Conservation (phyloP, 805 yeast genomes). For the Saturnispora serradocipensis region DNA sequence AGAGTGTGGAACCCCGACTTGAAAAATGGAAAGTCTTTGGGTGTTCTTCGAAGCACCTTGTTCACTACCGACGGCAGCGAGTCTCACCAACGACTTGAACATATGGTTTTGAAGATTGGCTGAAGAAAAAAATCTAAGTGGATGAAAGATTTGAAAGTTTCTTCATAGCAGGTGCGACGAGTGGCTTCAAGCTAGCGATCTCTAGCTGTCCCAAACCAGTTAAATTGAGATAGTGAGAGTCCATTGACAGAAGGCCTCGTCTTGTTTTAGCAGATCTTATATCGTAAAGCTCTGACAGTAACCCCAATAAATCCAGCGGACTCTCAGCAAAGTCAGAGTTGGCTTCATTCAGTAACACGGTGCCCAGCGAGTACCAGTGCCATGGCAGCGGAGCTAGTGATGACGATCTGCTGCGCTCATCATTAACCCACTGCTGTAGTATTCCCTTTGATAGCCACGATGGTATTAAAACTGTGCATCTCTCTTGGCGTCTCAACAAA, state of each 20-base stretch:
- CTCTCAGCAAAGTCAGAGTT: constrained; percentile 73
- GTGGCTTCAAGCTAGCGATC: constrained; percentile 81
- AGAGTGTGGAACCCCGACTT: constrained; percentile 29
- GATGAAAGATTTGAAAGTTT: constrained; percentile 33
- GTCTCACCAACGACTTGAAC: constrained; percentile 6
- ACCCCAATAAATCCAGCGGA: constrained; percentile 56
- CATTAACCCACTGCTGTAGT: constrained; percentile 30
- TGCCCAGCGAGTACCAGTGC: constrained; percentile 82
- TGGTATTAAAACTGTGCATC: constrained; percentile 82
- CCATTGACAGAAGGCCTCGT: constrained; percentile 67
- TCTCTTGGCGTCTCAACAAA: constrained; percentile 70
- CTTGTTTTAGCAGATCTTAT: constrained; percentile 72
- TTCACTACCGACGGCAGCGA: constrained; percentile 6
- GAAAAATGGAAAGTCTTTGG: constrained; percentile 26
- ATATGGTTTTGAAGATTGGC: neutral
- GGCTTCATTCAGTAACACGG: constrained; percentile 56
- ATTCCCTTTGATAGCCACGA: constrained; percentile 48
- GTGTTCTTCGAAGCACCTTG: constrained; percentile 9
- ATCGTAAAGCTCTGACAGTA: constrained; percentile 79
- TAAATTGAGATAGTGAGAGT: constrained; percentile 73
- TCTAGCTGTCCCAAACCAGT: constrained; percentile 79
- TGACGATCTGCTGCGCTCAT: constrained; percentile 55
- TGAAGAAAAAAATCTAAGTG: constrained; percentile 2
- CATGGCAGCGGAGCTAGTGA: constrained; percentile 50
- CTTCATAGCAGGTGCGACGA: constrained; percentile 72